These are phyloP conservation scores for Ustilago esculenta DNA, from an alignment of 1,284 basidiomycete genomes.

Conservation along the genomic window DNA sequence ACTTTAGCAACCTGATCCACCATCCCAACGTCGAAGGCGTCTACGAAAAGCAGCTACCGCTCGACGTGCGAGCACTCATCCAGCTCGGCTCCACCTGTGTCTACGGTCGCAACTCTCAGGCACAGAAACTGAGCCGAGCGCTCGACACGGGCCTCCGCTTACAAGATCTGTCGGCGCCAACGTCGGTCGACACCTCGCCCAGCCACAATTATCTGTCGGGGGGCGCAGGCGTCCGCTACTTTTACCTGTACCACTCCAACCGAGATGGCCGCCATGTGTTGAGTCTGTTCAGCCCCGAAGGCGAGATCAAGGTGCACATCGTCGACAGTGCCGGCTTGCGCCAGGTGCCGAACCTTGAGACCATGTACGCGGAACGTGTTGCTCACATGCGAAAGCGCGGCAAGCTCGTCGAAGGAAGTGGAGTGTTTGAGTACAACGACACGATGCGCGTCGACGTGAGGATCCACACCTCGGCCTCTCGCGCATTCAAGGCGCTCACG, in stretches of 20 bases:
- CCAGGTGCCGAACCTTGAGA: conserved; percentile 81
- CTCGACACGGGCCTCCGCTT: conserved; percentile 86
- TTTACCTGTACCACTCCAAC: conserved; percentile 90
- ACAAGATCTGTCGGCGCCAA: conserved; percentile 73
- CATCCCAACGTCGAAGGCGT: conserved; percentile 95
- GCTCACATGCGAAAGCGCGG: conserved; percentile 64
- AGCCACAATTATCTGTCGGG: conserved; percentile 77
- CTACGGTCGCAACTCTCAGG: conserved; percentile 71
- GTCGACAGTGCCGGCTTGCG: conserved; percentile 88
- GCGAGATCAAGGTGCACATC: conserved; percentile 76
- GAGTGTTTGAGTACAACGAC: conserved; percentile 76
- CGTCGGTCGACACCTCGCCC: conserved; percentile 39
- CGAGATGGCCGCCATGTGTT: conserved; percentile 86
- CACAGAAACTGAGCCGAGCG: conserved; percentile 81
- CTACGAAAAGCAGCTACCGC: conserved; percentile 91
- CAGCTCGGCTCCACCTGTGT: conserved; percentile 85
- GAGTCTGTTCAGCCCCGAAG: conserved; percentile 79
- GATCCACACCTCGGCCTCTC: conserved; percentile 82
- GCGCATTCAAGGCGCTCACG: conserved; percentile 87
- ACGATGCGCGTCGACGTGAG: conserved; percentile 76
- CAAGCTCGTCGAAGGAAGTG: conserved; percentile 48
- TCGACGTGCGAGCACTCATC: conserved; percentile 83
- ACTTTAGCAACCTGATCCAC: conserved; percentile 91
- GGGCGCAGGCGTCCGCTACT: conserved; percentile 79
- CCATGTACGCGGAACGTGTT: conserved; percentile 76